phyloP scores from a whole-genome alignment of 2,329 filamentous ascomycete species.

The Arthrinium phaeospermum region DNA sequence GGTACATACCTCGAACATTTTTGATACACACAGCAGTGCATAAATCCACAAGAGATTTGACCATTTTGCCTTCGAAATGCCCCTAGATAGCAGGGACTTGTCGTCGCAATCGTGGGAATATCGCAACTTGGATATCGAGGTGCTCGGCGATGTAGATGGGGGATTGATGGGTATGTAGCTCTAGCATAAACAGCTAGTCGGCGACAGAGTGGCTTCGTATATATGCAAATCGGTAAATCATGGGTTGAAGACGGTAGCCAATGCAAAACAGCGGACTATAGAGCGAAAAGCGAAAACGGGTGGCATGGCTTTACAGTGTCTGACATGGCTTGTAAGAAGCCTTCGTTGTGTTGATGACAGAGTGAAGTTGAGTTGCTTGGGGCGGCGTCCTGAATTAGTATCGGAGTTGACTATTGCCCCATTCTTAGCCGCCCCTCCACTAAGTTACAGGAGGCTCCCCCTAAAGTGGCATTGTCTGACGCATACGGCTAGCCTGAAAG shows the following conservation, averaged over 20 bases:
- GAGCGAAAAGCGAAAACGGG: not conserved
- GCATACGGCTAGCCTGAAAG: not conserved
- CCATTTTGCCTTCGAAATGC: constrained; percentile 42
- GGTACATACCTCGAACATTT: constrained; percentile 49
- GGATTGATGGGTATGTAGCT: not conserved
- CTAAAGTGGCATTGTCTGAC: not conserved
- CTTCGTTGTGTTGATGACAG: not conserved
- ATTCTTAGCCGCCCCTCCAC: constrained; percentile 19
- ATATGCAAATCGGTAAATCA: not conserved
- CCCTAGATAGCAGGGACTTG: constrained; percentile 21
- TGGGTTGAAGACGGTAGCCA: not conserved
- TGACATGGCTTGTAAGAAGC: constrained; percentile 13
- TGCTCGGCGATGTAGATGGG: not conserved
- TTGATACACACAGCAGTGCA: constrained; percentile 58
- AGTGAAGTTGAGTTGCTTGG: not conserved
- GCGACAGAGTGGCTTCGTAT: not conserved
- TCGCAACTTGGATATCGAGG: constrained; percentile 1
- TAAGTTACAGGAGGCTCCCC: not conserved
- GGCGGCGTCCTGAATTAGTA: not conserved
- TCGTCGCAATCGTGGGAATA: not conserved
- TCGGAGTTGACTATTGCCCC: not conserved
- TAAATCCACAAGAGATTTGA: constrained; percentile 58
- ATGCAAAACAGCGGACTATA: not conserved
- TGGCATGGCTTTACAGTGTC: not conserved
- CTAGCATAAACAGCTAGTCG: constrained; percentile 5